phyloP scores from a whole-genome alignment of 2,329 filamentous ascomycete species.

The Botrytis squamosa region DNA sequence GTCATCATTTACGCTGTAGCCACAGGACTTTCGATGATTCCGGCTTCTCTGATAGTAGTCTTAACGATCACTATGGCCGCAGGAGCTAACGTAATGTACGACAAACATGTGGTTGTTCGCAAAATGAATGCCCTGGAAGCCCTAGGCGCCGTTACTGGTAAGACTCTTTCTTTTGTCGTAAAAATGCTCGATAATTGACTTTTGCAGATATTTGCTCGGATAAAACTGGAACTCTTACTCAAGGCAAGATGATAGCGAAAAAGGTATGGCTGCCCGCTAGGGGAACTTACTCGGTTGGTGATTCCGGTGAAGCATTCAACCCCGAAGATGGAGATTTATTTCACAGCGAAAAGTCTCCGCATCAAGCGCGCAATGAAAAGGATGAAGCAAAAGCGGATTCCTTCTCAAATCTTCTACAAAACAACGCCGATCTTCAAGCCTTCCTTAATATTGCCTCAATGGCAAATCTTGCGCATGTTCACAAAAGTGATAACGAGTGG shows the following conservation, averaged over 20 bases:
- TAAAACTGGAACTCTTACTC: slow-evolving; percentile 70
- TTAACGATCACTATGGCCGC: slow-evolving; percentile 67
- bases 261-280: slow-evolving; percentile 54
- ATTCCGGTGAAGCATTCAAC: slow-evolving; percentile 51
- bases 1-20: slow-evolving; percentile 64
- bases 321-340: slow-evolving; percentile 48
- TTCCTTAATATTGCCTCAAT: slow-evolving; percentile 64
- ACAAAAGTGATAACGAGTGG: slow-evolving; percentile 55
- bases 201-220: slow-evolving; percentile 62
- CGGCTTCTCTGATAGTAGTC: slow-evolving; percentile 62
- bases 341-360: slow-evolving; percentile 38
- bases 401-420: slow-evolving; percentile 42
- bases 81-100: slow-evolving; percentile 57
- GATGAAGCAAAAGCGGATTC: not conserved
- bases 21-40: slow-evolving; percentile 60
- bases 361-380: slow-evolving; percentile 15
- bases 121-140: slow-evolving; percentile 56
- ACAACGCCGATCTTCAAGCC: slow-evolving; percentile 50
- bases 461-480: slow-evolving; percentile 63
- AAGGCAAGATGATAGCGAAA: slow-evolving; percentile 49
- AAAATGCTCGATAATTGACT: slow-evolving; percentile 43
- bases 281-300: slow-evolving; percentile 52
- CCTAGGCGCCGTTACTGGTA: slow-evolving; percentile 55
- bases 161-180: slow-evolving; percentile 37
- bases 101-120: slow-evolving; percentile 56